Evolutionary conservation across 106 monocot genomes (phyloP), one percentile per base, ranked within the genome.

Genomic region (Ottelia alismoides): DNA sequence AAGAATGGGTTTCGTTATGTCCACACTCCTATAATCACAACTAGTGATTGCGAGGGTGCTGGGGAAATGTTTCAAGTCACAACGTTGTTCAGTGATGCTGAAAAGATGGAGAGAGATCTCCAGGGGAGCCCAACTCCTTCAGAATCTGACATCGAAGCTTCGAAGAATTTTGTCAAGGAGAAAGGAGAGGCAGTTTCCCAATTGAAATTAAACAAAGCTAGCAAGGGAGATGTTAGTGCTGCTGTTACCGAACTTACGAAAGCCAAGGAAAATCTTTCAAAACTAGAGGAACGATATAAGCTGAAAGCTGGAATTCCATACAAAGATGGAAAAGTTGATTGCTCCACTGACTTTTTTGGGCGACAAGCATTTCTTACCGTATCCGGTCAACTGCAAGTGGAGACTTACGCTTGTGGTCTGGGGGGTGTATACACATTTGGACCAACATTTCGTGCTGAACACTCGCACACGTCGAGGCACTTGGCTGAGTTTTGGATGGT

Each of bases 401-500:
- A 83, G 71, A 83, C 78, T 14, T 78, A 71, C 47, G 78, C 82
- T 18, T 83, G 82, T 67, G 82, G 74, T 29, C 45, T 83, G 11
- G 81, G 86, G 60, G 81, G 72, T 58, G 86, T 86, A 19, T 86
- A 86, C 57, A 86, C 86, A 57, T 86, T 86, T 69, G 86, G 86
- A 16, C 86, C 86, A 31, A 86, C 86, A 20, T 86, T 86, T 53
- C 70, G 86, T 50, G 86, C 86, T 22, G 81, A 86, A 62, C 71
- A 81, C 44, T 86, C 86, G 0, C 81, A 87, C 64, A 87, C 81
- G 19, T 81, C 86, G 28, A 71, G 81, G 1, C 86, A 87, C 74
- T 72, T 87, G n/a, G 90, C 84, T 19, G 90, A 90, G 63, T 90
- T 90, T 72, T 90, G 90, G 90, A 90, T 90, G 80, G 74, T 90